phyloP scores from a whole-genome alignment of 495 filamentous ascomycete genomes.

The Copromyces sp. region DNA sequence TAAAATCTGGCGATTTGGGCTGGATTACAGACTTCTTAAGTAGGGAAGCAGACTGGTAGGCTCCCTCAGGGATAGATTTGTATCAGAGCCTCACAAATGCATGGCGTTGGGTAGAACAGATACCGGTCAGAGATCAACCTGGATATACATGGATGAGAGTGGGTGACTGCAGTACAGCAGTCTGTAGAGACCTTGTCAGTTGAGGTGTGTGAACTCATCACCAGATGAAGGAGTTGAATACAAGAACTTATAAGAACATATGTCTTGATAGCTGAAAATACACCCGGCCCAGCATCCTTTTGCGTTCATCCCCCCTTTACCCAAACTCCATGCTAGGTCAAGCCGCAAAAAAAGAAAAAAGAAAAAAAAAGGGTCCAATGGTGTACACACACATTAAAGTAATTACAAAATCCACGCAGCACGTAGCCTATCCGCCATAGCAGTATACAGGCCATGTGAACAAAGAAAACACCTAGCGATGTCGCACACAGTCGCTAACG shows the following conservation, averaged over 20 bases:
- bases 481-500: background rate
- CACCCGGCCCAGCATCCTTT: background rate
- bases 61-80: background rate
- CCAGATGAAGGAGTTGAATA: background rate
- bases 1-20: background rate
- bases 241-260: background rate
- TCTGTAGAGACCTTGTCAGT: background rate
- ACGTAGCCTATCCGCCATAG: background rate
- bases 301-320: background rate
- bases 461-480: background rate
- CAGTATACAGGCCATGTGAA: background rate
- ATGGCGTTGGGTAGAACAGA: background rate
- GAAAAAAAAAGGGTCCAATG: background rate
- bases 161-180: background rate
- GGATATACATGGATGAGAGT: background rate
- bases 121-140: background rate
- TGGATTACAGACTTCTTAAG: background rate
- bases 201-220: background rate
- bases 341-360: background rate
- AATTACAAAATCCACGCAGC: background rate
- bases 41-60: background rate
- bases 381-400: background rate
- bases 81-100: background rate
- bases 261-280: conserved; percentile 1
- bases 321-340: conserved; percentile 10